Conservation (phyloP, 805 yeast species). For the Saccharomycopsis guyanensis region DNA sequence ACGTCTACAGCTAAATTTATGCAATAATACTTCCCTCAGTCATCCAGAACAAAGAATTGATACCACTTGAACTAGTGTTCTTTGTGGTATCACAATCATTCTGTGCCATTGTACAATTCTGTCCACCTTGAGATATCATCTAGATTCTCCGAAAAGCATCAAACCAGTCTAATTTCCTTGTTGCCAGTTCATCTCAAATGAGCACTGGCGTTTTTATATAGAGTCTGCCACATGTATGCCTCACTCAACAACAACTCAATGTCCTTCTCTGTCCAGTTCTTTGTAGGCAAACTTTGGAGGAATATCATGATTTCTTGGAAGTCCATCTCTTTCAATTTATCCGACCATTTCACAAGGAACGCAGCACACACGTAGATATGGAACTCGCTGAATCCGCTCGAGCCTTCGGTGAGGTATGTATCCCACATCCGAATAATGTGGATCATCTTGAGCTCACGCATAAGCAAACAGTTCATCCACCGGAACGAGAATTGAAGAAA, state of each 20-base stretch:
- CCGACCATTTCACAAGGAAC: constrained; percentile 81
- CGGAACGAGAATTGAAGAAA: constrained; percentile 93
- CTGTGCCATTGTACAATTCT: no score
- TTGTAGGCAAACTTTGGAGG: constrained; percentile 84
- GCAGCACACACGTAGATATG: constrained; percentile 98
- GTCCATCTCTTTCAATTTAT: constrained; percentile 71
- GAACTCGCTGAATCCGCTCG: constrained; percentile 77
- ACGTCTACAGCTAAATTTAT: constrained; percentile 1
- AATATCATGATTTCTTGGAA: constrained; percentile 92
- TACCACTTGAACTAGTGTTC: no score
- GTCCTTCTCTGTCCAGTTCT: constrained; percentile 79
- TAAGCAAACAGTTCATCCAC: constrained; percentile 97
- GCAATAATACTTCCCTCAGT: no score
- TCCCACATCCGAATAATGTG: constrained; percentile 96
- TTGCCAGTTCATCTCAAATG: constrained; percentile 66
- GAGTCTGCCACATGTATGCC: constrained; percentile 93
- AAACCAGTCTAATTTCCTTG: no score
- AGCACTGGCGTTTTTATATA: constrained; percentile 84
- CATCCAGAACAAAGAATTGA: no score
- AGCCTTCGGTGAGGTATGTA: constrained; percentile 69
- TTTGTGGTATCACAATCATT: no score
- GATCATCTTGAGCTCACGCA: constrained; percentile 81
- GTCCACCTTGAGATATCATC: no score
- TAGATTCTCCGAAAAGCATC: no score
- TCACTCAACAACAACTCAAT: constrained; percentile 88